Evolutionary conservation across 768 basidiomycete species (phyloP), one percentile per base, ranked within the genome.

Genomic region (Lentinula guzmanii): DNA sequence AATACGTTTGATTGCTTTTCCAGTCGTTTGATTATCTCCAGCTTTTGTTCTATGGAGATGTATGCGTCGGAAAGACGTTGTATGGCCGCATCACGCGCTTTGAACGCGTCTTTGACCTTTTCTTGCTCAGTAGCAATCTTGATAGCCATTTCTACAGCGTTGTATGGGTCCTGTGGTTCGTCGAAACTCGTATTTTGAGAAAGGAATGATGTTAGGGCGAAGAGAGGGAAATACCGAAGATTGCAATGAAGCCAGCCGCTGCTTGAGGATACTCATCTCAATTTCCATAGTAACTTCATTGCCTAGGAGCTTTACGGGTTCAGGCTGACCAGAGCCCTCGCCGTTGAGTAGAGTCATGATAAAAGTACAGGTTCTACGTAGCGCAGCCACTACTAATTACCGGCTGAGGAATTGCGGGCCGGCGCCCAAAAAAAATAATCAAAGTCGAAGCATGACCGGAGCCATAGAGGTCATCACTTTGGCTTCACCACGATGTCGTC

Each of bases 41-140:
- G 76, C 71, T 89, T 89, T 68, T 86, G 79, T n/a, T 80, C 79
- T 65, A 90, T 74, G 0, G 85, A 84, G 13, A 74, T 69, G 66
- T 84, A 87, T 9, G 86, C 86, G 51, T 84, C 80, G 35, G 80
- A 76, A 11, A 91, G 78, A 34, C 82, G 82, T 45, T 80, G 72
- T 1, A 87, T 80, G 15, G 79, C 82, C 34, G 77, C 79, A 66
- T 91, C 89, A 43, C 89, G 83, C 34, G 88, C 89, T 31, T 72
- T 74, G 57, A 86, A 69, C 1, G 85, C 86, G 66, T 90, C 87
- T 21, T 70, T 70, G 1, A 85, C 80, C 52, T 80, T 79, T 53
- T 79, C 60, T 43, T 76, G 77, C 64, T 87, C 85, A 37, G 79
- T 71, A 63, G 84, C 79, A 18, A 85, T 72, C 61, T 84, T 81